These are phyloP conservation scores for Chalciporus piperatus DNA, from an alignment of 768 basidiomycete species.

Conservation along the genomic window DNA sequence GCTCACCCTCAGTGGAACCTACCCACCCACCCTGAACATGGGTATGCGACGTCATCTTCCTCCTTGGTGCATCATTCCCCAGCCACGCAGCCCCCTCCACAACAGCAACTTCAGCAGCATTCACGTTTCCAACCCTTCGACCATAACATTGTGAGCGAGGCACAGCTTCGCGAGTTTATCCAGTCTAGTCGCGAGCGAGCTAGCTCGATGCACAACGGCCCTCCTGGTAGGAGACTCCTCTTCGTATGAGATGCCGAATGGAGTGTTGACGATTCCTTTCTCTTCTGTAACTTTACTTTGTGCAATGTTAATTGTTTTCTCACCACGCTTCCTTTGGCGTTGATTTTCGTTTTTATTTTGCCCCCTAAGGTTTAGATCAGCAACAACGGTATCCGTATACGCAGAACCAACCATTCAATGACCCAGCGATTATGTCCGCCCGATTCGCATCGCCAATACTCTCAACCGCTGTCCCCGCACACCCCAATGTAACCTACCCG, in stretches of 20 bases:
- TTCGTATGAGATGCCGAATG: slow-evolving; percentile 34
- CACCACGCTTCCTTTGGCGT: slow-evolving; percentile 2
- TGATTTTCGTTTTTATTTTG: slow-evolving; percentile 14
- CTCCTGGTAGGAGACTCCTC: slow-evolving; percentile 50
- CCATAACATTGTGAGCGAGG: slow-evolving; percentile 58
- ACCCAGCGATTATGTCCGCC: slow-evolving; percentile 81
- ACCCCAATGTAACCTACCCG: slow-evolving; percentile 11
- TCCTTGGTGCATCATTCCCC: slow-evolving; percentile 49
- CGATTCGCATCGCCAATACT: slow-evolving; percentile 48
- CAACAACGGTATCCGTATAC: slow-evolving; percentile 33
- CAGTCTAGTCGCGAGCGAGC: slow-evolving; percentile 64
- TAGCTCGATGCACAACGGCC: slow-evolving; percentile 29
- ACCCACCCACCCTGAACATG: slow-evolving; percentile 40
- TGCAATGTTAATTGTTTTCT: slow-evolving; percentile 24
- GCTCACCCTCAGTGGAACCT: slow-evolving; percentile 45
- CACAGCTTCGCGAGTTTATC: slow-evolving; percentile 74
- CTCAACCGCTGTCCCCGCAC: slow-evolving; percentile 14
- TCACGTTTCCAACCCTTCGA: slow-evolving; percentile 57
- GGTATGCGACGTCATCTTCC: slow-evolving; percentile 40
- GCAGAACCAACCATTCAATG: slow-evolving; percentile 54
- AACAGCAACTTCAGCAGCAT: slow-evolving; percentile 35
- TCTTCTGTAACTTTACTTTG: slow-evolving; percentile 24
- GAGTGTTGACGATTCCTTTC: slow-evolving; percentile 33
- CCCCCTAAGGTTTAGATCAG: slow-evolving; percentile 33
- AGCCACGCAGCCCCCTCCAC: slow-evolving; percentile 32